Evolutionary conservation across 2,329 filamentous ascomycete species (phyloP).

Genomic region (Penicillium italicum): DNA sequence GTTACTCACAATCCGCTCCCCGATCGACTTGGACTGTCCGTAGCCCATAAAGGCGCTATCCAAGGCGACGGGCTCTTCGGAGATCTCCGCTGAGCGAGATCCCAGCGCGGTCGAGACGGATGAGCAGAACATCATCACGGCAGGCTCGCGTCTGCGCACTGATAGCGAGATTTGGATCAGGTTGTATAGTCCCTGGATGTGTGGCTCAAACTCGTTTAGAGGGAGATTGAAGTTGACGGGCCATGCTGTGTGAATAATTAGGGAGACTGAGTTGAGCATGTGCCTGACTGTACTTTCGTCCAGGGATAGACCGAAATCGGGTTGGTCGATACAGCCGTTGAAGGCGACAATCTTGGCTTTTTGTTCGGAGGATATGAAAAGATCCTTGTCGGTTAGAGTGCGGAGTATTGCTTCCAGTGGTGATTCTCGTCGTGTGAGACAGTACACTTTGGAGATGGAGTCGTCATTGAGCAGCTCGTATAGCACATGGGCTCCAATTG

Average conservation of each 20-base stretch:
- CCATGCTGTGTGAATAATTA: slow-evolving; percentile 54
- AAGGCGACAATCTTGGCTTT: slow-evolving; percentile 41
- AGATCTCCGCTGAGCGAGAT: slow-evolving; percentile 5
- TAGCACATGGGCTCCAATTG: slow-evolving; percentile 43
- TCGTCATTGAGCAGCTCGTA: slow-evolving; percentile 37
- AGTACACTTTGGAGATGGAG: slow-evolving; percentile 36
- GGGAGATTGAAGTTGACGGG: slow-evolving; percentile 55
- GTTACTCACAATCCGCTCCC: slow-evolving; percentile 30
- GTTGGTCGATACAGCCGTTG: slow-evolving; percentile 39
- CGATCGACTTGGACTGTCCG: slow-evolving; percentile 33
- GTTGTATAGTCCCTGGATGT: slow-evolving; percentile 45
- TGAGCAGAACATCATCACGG: slow-evolving; percentile 50
- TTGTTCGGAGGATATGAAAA: slow-evolving; percentile 22
- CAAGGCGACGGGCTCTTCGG: slow-evolving; percentile 17
- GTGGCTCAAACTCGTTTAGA: slow-evolving; percentile 47
- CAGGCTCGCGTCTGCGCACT: slow-evolving; percentile 29
- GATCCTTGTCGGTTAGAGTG: slow-evolving; percentile 21
- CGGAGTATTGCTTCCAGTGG: slow-evolving; percentile 23
- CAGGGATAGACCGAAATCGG: slow-evolving; percentile 41
- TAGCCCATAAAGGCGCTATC: slow-evolving; percentile 30
- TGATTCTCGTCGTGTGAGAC: slow-evolving; percentile 33
- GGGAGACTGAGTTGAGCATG: slow-evolving; percentile 42
- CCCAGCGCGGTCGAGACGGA: slow-evolving; percentile 45
- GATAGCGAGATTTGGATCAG: slow-evolving; percentile 47
- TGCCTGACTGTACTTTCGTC: slow-evolving; percentile 32